Evolutionary conservation across 352 stramenopile species (phyloP).

Genomic region (Globisporangium perplexum): DNA sequence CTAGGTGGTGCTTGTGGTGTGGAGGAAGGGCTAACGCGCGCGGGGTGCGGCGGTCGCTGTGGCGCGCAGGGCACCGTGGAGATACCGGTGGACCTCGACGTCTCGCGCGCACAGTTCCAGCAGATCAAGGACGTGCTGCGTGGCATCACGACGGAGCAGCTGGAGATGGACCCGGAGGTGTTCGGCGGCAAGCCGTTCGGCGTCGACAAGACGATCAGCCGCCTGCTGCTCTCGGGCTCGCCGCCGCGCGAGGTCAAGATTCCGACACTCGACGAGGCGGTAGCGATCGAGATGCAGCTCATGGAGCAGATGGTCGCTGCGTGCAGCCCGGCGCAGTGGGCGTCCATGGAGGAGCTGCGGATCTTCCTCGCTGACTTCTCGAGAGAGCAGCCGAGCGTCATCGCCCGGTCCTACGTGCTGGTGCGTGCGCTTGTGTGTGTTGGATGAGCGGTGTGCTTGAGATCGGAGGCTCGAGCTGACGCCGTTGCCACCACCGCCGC

Average conservation of each 20-base stretch:
- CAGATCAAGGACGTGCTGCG: conserved; percentile 36
- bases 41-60: too few relatives aligned
- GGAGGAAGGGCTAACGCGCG: too few relatives aligned
- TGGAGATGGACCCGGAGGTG: conserved; percentile 63
- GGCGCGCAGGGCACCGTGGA: conserved; percentile 33
- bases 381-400: conserved; percentile 54
- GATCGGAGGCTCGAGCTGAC: background rate
- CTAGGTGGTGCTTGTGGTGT: too few relatives aligned
- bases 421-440: conserved; percentile 44
- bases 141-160: conserved; percentile 38
- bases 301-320: conserved; percentile 48
- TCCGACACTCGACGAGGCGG: conserved; percentile 38
- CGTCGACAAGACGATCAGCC: conserved; percentile 72
- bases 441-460: conserved; percentile 21
- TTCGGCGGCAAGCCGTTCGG: conserved; percentile 65
- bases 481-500: background rate
- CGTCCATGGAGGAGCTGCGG: conserved; percentile 76
- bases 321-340: conserved; percentile 56
- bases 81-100: conserved; percentile 28
- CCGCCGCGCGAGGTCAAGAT: conserved; percentile 72
- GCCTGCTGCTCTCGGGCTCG: conserved; percentile 57
- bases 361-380: conserved; percentile 77
- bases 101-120: conserved; percentile 33
- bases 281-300: conserved; percentile 47
- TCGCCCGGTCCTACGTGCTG: conserved; percentile 77